Evolutionary conservation across 371 early-diverging fungal species (phyloP).

Genomic region (Syncephalastrum contaminatum): DNA sequence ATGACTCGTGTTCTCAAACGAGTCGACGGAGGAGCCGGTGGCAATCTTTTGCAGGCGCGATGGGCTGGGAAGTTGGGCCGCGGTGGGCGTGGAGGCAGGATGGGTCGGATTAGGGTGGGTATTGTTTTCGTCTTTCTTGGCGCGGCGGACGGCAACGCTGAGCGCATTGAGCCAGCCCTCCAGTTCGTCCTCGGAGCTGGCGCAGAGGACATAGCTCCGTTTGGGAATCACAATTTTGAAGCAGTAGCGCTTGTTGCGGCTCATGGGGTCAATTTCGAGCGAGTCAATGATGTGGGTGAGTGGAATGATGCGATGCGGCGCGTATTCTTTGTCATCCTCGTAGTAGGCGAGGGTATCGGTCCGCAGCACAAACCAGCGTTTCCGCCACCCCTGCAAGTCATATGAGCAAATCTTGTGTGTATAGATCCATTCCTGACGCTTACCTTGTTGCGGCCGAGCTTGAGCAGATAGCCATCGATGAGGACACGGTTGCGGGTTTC

Average conservation of each 20-base stretch:
- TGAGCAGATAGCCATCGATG: slow-evolving; percentile 71
- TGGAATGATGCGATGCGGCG: slow-evolving; percentile 70
- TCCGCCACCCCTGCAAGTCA: slow-evolving; percentile 68
- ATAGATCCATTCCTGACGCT: background rate
- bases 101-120: too few species aligned
- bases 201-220: slow-evolving; percentile 70
- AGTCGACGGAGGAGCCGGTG: slow-evolving; percentile 24
- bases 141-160: slow-evolving; percentile 49
- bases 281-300: slow-evolving; percentile 71
- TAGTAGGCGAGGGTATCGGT: slow-evolving; percentile 76
- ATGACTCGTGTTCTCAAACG: slow-evolving; percentile 46
- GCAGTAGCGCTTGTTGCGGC: slow-evolving; percentile 59
- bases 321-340: slow-evolving; percentile 81
- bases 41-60: slow-evolving; percentile 9
- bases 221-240: slow-evolving; percentile 79
- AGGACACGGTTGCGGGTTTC: slow-evolving; percentile 53
- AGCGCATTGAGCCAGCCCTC: slow-evolving; percentile 72
- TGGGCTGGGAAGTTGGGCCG: background rate
- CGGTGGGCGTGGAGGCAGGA: background rate
- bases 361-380: slow-evolving; percentile 83
- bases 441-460: slow-evolving; percentile 68
- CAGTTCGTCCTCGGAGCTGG: slow-evolving; percentile 57
- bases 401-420: background rate
- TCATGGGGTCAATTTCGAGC: slow-evolving; percentile 69
- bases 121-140: slow-evolving; percentile 31